These are phyloP conservation scores for Eragrostis tef DNA, from an alignment of 202 grass and related monocot species.

Conservation along the genomic window DNA sequence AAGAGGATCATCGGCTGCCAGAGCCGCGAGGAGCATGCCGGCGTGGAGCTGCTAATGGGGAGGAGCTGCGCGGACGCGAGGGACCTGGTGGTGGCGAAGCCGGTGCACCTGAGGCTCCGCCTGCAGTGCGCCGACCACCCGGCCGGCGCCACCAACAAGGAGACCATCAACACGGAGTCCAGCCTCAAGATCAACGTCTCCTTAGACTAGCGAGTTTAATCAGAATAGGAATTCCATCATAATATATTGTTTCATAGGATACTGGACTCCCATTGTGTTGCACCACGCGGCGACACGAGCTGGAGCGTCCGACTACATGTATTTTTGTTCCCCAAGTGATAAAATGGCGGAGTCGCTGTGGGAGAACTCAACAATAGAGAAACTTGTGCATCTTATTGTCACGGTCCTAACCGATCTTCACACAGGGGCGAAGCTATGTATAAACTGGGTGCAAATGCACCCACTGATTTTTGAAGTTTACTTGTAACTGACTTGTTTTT, in stretches of 20 bases:
- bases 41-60: constrained; percentile 50
- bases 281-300: background rate
- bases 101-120: constrained; percentile 67
- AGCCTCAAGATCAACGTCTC: constrained; percentile 57
- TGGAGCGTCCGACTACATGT: background rate
- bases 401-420: too few relatives aligned
- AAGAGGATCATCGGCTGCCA: constrained; percentile 53
- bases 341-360: too few relatives aligned
- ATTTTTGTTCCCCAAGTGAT: too few relatives aligned
- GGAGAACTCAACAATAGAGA: too few relatives aligned
- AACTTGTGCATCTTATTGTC: too few relatives aligned
- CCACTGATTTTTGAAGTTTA: too few relatives aligned
- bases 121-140: constrained; percentile 79
- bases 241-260: too few relatives aligned
- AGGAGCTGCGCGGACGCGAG: constrained; percentile 37
- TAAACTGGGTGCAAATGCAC: too few relatives aligned
- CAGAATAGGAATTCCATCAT: too few relatives aligned
- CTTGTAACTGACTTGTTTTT: too few relatives aligned
- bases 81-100: constrained; percentile 62
- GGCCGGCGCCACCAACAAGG: constrained; percentile 63
- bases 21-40: constrained; percentile 38
- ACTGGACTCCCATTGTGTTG: background rate
- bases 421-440: too few relatives aligned
- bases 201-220: constrained; percentile 43
- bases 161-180: constrained; percentile 77